These are phyloP conservation scores for Ophiostoma montium DNA, from an alignment of 2,329 filamentous ascomycete species.

Conservation along the genomic window DNA sequence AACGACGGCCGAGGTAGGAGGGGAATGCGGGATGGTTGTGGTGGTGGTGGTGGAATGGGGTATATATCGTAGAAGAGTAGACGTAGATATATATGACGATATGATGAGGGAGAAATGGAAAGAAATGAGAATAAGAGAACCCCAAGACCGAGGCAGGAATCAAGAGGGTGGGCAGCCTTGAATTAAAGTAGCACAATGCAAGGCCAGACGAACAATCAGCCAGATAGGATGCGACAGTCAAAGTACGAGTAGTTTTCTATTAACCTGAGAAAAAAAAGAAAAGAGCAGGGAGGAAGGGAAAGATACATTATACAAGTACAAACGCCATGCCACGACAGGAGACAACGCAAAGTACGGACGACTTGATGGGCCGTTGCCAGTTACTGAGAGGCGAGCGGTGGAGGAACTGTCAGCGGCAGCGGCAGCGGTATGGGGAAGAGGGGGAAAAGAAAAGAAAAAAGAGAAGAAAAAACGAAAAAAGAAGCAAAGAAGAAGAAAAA, in stretches of 20 bases:
- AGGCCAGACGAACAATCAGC: background rate
- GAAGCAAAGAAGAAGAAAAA: constrained; percentile 1
- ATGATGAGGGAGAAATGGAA: background rate
- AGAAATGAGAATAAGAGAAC: background rate
- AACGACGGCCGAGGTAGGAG: too few relatives aligned
- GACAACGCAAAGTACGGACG: background rate
- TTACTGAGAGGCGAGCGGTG: background rate
- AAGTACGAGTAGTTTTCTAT: background rate
- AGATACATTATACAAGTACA: background rate
- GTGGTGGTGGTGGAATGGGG: background rate
- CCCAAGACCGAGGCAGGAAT: background rate
- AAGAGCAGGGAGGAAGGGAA: background rate
- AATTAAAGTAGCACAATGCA: background rate
- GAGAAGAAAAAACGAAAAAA: background rate
- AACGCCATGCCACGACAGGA: background rate
- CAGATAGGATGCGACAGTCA: background rate
- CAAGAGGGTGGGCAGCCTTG: background rate
- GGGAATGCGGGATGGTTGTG: background rate
- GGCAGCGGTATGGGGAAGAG: too few relatives aligned
- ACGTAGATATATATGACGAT: background rate
- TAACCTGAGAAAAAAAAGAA: background rate
- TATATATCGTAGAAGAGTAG: background rate
- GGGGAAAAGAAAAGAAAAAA: too few relatives aligned
- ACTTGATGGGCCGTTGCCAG: background rate
- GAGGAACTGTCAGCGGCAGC: too few relatives aligned